Evolutionary conservation across 345 rosid genomes (phyloP).

Genomic region (Litchi chinensis): DNA sequence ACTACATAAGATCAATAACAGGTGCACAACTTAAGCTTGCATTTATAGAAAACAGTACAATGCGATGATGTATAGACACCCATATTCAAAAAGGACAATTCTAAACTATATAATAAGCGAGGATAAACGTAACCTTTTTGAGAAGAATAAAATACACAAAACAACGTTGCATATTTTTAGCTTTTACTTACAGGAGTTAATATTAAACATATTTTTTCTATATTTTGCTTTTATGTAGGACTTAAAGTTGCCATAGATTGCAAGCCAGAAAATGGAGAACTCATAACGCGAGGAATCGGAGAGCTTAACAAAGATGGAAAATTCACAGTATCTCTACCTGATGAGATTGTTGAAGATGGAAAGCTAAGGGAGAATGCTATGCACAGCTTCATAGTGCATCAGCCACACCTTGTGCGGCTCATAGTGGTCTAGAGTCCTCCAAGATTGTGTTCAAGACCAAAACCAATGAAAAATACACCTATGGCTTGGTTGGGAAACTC

Average conservation of each 20-base stretch:
- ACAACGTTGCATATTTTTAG: no score
- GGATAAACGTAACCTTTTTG: no score
- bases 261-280: conserved; percentile 49
- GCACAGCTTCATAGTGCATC: conserved; percentile 81
- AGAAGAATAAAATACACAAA: no score
- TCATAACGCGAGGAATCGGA: conserved; percentile 57
- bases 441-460: conserved; percentile 54
- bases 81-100: no score
- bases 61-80: no score
- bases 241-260: conserved; percentile 73
- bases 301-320: conserved; percentile 64
- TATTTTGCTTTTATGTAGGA: conserved; percentile 40
- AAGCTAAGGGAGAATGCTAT: conserved; percentile 70
- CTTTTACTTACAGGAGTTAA: no score
- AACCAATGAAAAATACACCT: conserved; percentile 43
- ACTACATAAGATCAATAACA: no score
- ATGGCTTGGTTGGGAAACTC: conserved; percentile 59
- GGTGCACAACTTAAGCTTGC: no score
- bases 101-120: no score
- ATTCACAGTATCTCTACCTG: conserved; percentile 57
- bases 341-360: conserved; percentile 53
- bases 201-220: no score
- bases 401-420: conserved; percentile 58
- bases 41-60: no score
- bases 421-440: conserved; percentile 51